Conservation (phyloP, 768 basidiomycete species). For the Hericium erinaceus region DNA sequence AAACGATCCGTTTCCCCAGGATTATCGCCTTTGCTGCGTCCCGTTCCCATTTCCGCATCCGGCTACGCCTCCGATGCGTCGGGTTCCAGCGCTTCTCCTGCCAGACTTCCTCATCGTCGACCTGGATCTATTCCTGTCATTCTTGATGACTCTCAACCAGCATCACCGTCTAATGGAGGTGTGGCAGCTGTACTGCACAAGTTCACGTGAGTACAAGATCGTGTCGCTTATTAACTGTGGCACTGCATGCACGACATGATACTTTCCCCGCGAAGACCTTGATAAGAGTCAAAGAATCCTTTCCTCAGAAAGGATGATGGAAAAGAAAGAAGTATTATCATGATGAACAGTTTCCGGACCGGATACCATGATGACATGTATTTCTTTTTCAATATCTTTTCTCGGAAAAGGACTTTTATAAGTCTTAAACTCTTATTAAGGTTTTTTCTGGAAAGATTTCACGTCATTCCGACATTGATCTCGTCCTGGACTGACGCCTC, state of each 20-base stretch:
- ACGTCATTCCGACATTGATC: too few species aligned
- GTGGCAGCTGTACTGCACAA: background rate
- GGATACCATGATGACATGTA: background rate
- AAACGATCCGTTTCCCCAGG: background rate
- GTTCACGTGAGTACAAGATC: background rate
- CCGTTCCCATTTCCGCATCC: background rate
- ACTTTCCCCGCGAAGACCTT: background rate
- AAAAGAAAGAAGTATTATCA: background rate
- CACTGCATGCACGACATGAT: background rate
- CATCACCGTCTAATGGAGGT: background rate
- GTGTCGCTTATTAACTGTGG: background rate
- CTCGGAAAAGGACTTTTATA: too few species aligned
- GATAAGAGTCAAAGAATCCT: too few species aligned
- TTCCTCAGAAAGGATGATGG: background rate
- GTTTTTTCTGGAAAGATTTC: too few species aligned
- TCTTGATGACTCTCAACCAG: background rate
- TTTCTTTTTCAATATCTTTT: too few species aligned
- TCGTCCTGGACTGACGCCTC: background rate
- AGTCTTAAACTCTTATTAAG: too few species aligned
- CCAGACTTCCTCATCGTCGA: background rate
- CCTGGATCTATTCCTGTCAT: background rate
- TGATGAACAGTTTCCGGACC: background rate
- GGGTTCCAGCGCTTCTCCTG: background rate
- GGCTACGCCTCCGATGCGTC: conserved; percentile 1
- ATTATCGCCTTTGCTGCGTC: background rate